A percentile compares a stretch with the other conserved stretches of the same genome.
Evolutionary conservation across 2,329 filamentous ascomycete genomes (phyloP).

Genomic region (Colletotrichum sp.): DNA sequence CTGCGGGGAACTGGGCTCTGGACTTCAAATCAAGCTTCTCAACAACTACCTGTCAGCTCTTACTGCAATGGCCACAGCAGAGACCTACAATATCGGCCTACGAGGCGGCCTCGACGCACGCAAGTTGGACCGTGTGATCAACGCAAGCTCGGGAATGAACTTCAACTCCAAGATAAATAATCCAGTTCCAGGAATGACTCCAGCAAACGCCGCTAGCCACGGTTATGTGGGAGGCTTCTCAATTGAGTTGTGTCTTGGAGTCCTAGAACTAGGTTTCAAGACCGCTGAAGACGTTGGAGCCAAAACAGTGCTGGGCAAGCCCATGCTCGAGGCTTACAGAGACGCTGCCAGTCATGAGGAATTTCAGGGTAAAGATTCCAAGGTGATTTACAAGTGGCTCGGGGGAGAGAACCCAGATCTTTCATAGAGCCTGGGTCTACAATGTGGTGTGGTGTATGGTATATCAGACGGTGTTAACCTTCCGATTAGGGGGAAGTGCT

Average conservation of each 20-base stretch:
- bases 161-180: not conserved
- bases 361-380: not conserved
- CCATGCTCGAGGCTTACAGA: not conserved
- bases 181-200: not conserved
- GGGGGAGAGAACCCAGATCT: not conserved
- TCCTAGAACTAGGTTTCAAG: slow-evolving; percentile 14
- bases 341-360: not conserved
- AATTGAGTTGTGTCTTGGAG: slow-evolving; percentile 19
- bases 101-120: slow-evolving; percentile 2
- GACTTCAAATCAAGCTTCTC: not conserved
- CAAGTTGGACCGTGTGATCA: slow-evolving; percentile 13
- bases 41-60: not conserved
- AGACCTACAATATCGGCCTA: not conserved
- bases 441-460: not conserved
- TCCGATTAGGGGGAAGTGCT: not conserved
- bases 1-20: not conserved
- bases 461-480: not conserved
- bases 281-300: not conserved
- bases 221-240: not conserved
- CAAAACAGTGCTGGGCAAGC: not conserved
- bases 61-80: not conserved
- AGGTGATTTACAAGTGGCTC: not conserved
- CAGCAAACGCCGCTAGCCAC: slow-evolving; percentile 14
- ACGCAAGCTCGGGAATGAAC: slow-evolving; percentile 18
- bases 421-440: not conserved